These are phyloP conservation scores for Agrostemma githago DNA, from an alignment of 148 eudicot species.

Conservation along the genomic window DNA sequence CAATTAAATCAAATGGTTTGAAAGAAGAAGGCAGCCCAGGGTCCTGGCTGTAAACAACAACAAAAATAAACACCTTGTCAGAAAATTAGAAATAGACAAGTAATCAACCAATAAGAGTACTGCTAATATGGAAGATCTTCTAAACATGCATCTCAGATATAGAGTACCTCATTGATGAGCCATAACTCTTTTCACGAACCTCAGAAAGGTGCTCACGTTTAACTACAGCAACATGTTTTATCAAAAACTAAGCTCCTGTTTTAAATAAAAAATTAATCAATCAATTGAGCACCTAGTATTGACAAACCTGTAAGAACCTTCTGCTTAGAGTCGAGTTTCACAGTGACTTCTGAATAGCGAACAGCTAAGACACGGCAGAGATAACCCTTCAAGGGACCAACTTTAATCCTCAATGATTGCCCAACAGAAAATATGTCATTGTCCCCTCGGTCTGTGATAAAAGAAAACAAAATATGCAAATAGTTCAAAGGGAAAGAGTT, in stretches of 20 bases:
- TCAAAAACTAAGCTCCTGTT: conserved; percentile 7
- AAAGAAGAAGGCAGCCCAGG: conserved; percentile 36
- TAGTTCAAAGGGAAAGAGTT: background rate
- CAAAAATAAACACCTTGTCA: conserved; percentile 21
- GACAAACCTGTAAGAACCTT: conserved; percentile 86
- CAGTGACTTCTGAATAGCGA: conserved; percentile 78
- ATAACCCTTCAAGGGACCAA: conserved; percentile 96
- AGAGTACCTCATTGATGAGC: conserved; percentile 41
- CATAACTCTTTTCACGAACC: conserved; percentile 67
- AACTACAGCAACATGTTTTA: conserved; percentile 40
- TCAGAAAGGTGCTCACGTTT: conserved; percentile 87
- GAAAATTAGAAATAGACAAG: background rate
- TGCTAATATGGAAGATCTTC: background rate
- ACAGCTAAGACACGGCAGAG: conserved; percentile 81
- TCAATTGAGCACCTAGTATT: conserved; percentile 14
- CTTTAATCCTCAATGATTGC: conserved; percentile 75
- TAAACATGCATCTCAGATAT: conserved; percentile 9
- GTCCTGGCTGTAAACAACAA: conserved; percentile 45
- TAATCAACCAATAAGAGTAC: background rate
- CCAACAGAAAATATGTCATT: conserved; percentile 76
- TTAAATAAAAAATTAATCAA: background rate
- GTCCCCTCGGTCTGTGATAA: conserved; percentile 46
- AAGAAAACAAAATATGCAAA: conserved; percentile 11
- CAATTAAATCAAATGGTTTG: conserved; percentile 80
- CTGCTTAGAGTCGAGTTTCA: conserved; percentile 90